These are phyloP conservation scores for Penicillium odoratum DNA, from an alignment of 495 filamentous ascomycete genomes.

Conservation along the genomic window DNA sequence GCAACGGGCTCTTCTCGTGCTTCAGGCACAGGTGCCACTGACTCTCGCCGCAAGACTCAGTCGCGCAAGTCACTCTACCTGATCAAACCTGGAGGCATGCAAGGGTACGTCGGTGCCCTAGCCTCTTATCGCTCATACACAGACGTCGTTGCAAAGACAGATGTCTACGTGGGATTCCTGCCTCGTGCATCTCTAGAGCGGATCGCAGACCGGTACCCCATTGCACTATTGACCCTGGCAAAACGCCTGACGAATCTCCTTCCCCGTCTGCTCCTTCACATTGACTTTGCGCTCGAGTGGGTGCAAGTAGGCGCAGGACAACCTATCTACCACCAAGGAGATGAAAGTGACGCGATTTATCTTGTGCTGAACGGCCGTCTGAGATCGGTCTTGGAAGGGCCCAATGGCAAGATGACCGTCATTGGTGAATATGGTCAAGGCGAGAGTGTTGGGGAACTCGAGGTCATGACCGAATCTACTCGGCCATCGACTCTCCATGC, in stretches of 20 bases:
- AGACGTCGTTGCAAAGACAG: conserved; percentile 94
- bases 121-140: conserved; percentile 96
- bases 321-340: conserved; percentile 88
- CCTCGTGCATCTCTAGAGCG: conserved; percentile 83
- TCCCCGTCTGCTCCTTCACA: conserved; percentile 90
- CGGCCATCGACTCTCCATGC: conserved; percentile 89
- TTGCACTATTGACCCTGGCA: conserved; percentile 91
- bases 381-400: conserved; percentile 72
- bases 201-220: conserved; percentile 88
- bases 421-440: conserved; percentile 94
- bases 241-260: conserved; percentile 88
- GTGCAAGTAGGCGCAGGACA: conserved; percentile 93
- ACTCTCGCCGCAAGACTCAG: conserved; percentile 50
- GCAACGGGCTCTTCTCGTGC: conserved; percentile 47
- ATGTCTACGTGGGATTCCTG: conserved; percentile 96
- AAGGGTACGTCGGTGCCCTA: conserved; percentile 89
- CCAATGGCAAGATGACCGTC: conserved; percentile 81
- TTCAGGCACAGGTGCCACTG: conserved; percentile 33
- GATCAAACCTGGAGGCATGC: conserved; percentile 92
- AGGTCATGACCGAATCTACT: conserved; percentile 92
- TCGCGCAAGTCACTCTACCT: conserved; percentile 76
- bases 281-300: conserved; percentile 98
- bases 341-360: conserved; percentile 98
- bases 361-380: conserved; percentile 93
- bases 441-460: conserved; percentile 94